These are phyloP conservation scores for Pythium monospermum DNA, from an alignment of 352 stramenopile species.

Conservation along the genomic window DNA sequence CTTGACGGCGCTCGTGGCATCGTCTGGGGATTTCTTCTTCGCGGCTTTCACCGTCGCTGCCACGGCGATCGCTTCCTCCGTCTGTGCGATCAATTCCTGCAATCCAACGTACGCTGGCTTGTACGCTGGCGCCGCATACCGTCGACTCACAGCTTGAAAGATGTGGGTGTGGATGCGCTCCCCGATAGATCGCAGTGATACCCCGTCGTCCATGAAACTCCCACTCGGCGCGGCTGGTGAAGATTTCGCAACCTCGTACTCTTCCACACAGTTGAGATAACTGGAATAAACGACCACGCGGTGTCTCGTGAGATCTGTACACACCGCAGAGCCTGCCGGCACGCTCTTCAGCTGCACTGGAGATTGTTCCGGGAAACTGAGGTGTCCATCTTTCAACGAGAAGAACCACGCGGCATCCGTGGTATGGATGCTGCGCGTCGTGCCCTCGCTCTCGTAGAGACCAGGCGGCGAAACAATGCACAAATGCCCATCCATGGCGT, in stretches of 20 bases:
- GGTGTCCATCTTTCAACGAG: slow-evolving; percentile 35
- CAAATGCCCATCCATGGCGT: slow-evolving; percentile 45
- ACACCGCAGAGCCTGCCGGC: slow-evolving; percentile 58
- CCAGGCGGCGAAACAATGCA: slow-evolving; percentile 64
- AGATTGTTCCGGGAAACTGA: slow-evolving; percentile 23
- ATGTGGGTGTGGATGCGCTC: background rate
- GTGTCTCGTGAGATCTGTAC: slow-evolving; percentile 35
- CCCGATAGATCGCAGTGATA: too few species aligned
- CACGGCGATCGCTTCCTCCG: background rate
- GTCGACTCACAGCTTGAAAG: background rate
- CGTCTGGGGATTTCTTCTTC: background rate
- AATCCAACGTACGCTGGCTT: background rate
- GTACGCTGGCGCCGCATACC: background rate
- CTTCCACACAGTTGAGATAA: slow-evolving; percentile 65
- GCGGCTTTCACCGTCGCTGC: background rate
- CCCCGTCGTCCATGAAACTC: too few species aligned
- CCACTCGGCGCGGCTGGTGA: background rate
- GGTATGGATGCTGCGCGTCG: slow-evolving; percentile 38
- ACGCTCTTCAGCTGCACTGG: slow-evolving; percentile 51
- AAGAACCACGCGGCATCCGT: slow-evolving; percentile 73
- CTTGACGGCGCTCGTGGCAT: background rate
- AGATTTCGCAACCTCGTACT: slow-evolving; percentile 28
- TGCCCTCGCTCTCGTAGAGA: slow-evolving; percentile 43
- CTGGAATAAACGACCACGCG: slow-evolving; percentile 63
- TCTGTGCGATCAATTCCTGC: background rate